phyloP scores from a whole-genome alignment of 805 yeast species.

The Babjeviella inositovora region DNA sequence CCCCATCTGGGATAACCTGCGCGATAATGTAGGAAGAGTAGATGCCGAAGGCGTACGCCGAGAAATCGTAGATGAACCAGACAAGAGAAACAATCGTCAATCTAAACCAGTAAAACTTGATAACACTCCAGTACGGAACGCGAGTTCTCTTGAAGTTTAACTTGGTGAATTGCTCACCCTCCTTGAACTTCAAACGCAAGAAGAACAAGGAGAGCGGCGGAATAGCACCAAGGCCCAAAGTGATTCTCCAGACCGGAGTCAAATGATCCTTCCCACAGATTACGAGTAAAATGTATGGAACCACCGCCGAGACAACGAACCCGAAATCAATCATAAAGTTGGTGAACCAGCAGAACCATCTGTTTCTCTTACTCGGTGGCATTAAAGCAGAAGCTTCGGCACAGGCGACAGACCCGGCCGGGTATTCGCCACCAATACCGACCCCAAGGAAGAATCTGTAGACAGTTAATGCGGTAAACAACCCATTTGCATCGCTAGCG shows the following conservation, averaged over 20 bases:
- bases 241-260: constrained; percentile 80
- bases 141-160: constrained; percentile 46
- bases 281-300: constrained; percentile 76
- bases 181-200: constrained; percentile 61
- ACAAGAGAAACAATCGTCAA: constrained; percentile 51
- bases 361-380: constrained; percentile 72
- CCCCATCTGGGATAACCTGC: constrained; percentile 37
- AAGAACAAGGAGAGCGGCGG: constrained; percentile 71
- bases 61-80: constrained; percentile 89
- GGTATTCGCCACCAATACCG: constrained; percentile 92
- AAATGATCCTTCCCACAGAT: constrained; percentile 59
- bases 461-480: constrained; percentile 71
- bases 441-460: constrained; percentile 81
- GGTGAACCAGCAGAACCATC: constrained; percentile 84
- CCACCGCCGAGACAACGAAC: constrained; percentile 70
- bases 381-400: constrained; percentile 76
- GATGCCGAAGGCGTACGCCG: constrained; percentile 75
- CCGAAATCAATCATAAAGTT: constrained; percentile 80
- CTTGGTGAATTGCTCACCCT: constrained; percentile 57
- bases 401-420: constrained; percentile 85
- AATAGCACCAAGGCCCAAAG: constrained; percentile 81
- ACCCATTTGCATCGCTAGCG: constrained; percentile 50
- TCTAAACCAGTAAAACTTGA: constrained; percentile 80
- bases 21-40: constrained; percentile 62
- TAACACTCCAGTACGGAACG: constrained; percentile 51